These are phyloP conservation scores for Pittosporum tobira DNA, from an alignment of 129 eudicot genomes.

Conservation along the genomic window DNA sequence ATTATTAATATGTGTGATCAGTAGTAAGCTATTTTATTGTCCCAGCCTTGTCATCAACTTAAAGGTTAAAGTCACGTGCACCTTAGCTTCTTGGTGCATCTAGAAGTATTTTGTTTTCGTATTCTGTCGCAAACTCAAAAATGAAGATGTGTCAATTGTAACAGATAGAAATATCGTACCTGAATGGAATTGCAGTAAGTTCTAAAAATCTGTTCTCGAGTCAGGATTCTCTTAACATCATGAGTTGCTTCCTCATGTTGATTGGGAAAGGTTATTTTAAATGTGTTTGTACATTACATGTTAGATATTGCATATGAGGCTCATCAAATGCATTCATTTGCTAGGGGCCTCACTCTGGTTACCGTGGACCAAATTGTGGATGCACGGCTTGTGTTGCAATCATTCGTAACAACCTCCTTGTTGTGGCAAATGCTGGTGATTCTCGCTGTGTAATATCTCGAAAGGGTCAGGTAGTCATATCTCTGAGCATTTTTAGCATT, in stretches of 20 bases:
- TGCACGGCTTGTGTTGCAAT: slow-evolving; percentile 93
- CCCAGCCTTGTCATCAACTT: slow-evolving; percentile 8
- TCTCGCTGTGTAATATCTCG: slow-evolving; percentile 88
- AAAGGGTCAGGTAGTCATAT: slow-evolving; percentile 56
- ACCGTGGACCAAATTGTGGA: slow-evolving; percentile 62
- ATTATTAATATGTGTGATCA: neutral
- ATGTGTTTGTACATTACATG: neutral
- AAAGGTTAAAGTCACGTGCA: no score
- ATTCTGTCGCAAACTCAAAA: no score
- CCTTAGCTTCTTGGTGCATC: no score
- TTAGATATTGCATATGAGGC: slow-evolving; percentile 10
- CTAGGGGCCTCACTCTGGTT: slow-evolving; percentile 56
- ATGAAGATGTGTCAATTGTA: no score
- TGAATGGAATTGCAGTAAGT: neutral
- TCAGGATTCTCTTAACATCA: neutral
- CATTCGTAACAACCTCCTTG: slow-evolving; percentile 43
- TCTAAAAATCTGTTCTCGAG: neutral
- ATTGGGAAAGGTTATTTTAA: neutral
- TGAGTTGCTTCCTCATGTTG: neutral
- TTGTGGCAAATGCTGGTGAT: slow-evolving; percentile 97
- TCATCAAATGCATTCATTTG: slow-evolving; percentile 14
- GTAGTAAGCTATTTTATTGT: slow-evolving; percentile 5
- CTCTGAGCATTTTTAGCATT: neutral
- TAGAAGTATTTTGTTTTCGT: neutral
- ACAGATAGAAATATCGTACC: no score